Percentiles rank a stretch among this genome's conserved stretches.
Evolutionary conservation across 2,329 filamentous ascomycete genomes (phyloP).

Genomic region (Onygena corvina): DNA sequence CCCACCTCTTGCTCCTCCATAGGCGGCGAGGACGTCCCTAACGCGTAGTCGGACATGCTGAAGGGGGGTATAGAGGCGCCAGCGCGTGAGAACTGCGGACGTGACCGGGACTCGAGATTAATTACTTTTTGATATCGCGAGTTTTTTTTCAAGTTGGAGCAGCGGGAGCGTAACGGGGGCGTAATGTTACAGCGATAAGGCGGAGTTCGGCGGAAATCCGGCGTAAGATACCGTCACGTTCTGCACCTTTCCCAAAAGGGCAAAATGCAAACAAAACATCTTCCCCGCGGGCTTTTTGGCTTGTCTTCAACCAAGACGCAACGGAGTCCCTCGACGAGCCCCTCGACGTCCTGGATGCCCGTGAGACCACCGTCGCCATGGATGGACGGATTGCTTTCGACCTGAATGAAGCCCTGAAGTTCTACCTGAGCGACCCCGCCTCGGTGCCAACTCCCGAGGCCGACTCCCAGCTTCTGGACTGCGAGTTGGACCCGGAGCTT

Average conservation of each 20-base stretch:
- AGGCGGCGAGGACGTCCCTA: background rate
- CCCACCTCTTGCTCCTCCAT: background rate
- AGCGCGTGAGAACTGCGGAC: no score
- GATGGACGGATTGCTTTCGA: slow-evolving; percentile 64
- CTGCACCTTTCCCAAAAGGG: slow-evolving; percentile 17
- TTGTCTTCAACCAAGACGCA: slow-evolving; percentile 11
- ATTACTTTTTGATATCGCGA: no score
- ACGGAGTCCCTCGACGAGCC: background rate
- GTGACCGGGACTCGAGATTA: background rate
- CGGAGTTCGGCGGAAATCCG: no score
- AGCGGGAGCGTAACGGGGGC: no score
- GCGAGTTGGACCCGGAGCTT: slow-evolving; percentile 80
- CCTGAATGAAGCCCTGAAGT: slow-evolving; percentile 90
- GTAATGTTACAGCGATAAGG: no score
- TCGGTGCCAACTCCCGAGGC: slow-evolving; percentile 77
- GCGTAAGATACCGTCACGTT: background rate
- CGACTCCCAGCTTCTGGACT: slow-evolving; percentile 69
- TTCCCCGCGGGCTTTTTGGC: background rate
- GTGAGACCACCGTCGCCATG: slow-evolving; percentile 41
- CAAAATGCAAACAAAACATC: slow-evolving; percentile 24
- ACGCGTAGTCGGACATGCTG: background rate
- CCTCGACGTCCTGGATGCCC: background rate
- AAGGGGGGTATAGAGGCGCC: background rate
- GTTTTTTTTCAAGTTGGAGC: no score
- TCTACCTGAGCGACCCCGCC: slow-evolving; percentile 87